A percentile compares a stretch with the other conserved stretches of the same genome.
Evolutionary conservation across 2,329 filamentous ascomycete species (phyloP).

Genomic region (Zalaria sp.): DNA sequence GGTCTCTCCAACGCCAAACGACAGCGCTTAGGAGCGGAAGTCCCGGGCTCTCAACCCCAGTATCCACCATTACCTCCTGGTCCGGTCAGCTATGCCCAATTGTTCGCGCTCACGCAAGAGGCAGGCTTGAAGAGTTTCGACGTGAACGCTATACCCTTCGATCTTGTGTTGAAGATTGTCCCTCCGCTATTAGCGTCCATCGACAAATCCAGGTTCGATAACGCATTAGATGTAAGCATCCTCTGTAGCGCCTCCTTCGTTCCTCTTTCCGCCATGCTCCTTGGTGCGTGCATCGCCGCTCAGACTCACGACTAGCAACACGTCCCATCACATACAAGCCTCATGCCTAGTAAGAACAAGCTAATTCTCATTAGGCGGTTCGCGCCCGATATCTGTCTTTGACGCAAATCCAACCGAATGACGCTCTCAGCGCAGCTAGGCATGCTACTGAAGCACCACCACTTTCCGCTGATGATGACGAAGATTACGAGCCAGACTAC

Average conservation of each 20-base stretch:
- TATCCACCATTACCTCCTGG: conserved; percentile 62
- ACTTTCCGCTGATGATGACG: conserved; percentile 66
- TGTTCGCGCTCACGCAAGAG: conserved; percentile 76
- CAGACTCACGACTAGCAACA: too few species aligned
- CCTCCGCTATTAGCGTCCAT: conserved; percentile 62
- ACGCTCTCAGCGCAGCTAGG: conserved; percentile 15
- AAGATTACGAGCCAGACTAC: conserved; percentile 87
- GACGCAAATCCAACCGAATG: conserved; percentile 15
- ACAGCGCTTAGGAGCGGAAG: conserved; percentile 50
- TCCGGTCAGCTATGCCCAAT: conserved; percentile 62
- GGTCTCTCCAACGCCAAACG: conserved; percentile 68
- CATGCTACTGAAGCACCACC: conserved; percentile 29
- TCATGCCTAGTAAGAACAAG: background rate
- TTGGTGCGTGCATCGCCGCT: too few species aligned
- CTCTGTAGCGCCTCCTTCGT: too few species aligned
- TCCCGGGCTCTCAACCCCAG: conserved; percentile 16
- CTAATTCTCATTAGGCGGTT: conserved; percentile 21
- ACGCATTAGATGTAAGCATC: conserved; percentile 54
- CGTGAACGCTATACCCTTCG: conserved; percentile 61
- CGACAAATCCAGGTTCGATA: conserved; percentile 52
- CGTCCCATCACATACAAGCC: too few species aligned
- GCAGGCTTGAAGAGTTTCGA: conserved; percentile 65
- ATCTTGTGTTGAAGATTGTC: conserved; percentile 68
- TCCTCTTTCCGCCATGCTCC: too few species aligned
- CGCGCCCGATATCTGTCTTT: conserved; percentile 26